Conservation (phyloP, 2,329 filamentous ascomycete genomes). For the Neoscytalidium dimidiatum region DNA sequence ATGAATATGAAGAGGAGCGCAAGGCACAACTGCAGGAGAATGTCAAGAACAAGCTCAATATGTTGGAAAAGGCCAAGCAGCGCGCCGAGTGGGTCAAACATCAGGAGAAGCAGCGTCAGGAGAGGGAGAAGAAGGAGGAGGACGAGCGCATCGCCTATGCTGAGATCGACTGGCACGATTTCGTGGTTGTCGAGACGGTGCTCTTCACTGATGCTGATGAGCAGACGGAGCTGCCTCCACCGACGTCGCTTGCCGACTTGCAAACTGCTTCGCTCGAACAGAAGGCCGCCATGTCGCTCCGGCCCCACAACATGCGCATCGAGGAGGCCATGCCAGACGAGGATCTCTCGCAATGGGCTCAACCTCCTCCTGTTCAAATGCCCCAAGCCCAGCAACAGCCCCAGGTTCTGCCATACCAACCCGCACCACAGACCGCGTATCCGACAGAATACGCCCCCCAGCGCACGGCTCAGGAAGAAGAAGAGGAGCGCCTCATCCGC, state of each 20-base stretch:
- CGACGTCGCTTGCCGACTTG: constrained; percentile 85
- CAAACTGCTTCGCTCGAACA: constrained; percentile 95
- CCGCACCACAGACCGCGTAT: constrained; percentile 31
- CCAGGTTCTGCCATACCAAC: constrained; percentile 26
- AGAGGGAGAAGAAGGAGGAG: constrained; percentile 85
- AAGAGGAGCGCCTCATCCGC: constrained; percentile 39
- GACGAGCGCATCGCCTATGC: constrained; percentile 76
- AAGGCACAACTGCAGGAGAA: constrained; percentile 74
- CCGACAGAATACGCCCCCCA: constrained; percentile 32
- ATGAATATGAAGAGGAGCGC: constrained; percentile 71
- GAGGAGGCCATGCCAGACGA: constrained; percentile 86
- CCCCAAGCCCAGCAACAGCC: constrained; percentile 34
- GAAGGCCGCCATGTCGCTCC: constrained; percentile 86
- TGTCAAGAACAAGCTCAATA: constrained; percentile 74
- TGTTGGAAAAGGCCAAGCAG: constrained; percentile 78
- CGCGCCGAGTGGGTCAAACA: constrained; percentile 85
- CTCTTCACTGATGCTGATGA: constrained; percentile 89
- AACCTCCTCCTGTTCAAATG: constrained; percentile 32
- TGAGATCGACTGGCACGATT: constrained; percentile 97
- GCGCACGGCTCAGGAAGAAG: constrained; percentile 39
- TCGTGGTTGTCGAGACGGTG: constrained; percentile 93
- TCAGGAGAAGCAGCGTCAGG: constrained; percentile 80
- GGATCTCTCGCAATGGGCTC: not conserved
- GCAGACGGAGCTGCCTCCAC: constrained; percentile 79
- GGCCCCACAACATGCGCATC: constrained; percentile 73